Evolutionary conservation across 768 basidiomycete species (phyloP).

Genomic region (Grammothele lineata): DNA sequence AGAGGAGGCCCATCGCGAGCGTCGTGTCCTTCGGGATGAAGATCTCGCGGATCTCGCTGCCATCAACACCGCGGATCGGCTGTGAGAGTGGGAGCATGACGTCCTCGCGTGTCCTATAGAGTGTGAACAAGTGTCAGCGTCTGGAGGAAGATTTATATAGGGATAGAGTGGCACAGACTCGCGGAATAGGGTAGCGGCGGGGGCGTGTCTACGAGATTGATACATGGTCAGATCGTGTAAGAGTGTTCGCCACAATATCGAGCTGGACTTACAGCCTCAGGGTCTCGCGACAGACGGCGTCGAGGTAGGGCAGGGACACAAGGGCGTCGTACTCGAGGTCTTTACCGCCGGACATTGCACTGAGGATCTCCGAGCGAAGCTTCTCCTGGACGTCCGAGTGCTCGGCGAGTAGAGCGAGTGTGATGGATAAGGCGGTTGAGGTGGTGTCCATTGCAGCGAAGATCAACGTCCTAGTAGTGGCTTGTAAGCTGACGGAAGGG

Average conservation of each 20-base stretch:
- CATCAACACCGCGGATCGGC: slow-evolving; percentile 13
- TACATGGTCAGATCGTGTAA: too few relatives aligned
- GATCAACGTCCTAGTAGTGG: slow-evolving; percentile 28
- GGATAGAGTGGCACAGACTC: slow-evolving; percentile 12
- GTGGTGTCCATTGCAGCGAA: slow-evolving; percentile 26
- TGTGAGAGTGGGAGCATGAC: slow-evolving; percentile 15
- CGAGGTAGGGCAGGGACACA: slow-evolving; percentile 9
- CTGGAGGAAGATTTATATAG: neutral
- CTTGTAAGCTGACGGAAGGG: neutral
- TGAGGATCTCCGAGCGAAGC: slow-evolving; percentile 20
- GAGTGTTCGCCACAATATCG: too few relatives aligned
- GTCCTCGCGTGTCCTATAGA: slow-evolving; percentile 11
- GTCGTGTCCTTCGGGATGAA: slow-evolving; percentile 16
- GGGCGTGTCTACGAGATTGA: slow-evolving; percentile 1
- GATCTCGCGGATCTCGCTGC: slow-evolving; percentile 14
- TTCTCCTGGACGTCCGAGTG: slow-evolving; percentile 32
- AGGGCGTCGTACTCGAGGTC: slow-evolving; percentile 12
- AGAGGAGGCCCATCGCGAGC: slow-evolving; percentile 15
- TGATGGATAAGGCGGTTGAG: slow-evolving; percentile 17
- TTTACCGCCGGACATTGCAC: slow-evolving; percentile 10
- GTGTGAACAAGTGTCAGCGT: neutral
- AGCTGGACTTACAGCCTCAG: slow-evolving; percentile 8
- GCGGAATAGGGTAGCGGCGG: slow-evolving; percentile 7
- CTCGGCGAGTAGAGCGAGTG: slow-evolving; percentile 21
- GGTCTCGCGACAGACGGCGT: slow-evolving; percentile 14